Evolutionary conservation across 164 flowering plant species (phyloP).

Genomic region (Vitis amurensis): DNA sequence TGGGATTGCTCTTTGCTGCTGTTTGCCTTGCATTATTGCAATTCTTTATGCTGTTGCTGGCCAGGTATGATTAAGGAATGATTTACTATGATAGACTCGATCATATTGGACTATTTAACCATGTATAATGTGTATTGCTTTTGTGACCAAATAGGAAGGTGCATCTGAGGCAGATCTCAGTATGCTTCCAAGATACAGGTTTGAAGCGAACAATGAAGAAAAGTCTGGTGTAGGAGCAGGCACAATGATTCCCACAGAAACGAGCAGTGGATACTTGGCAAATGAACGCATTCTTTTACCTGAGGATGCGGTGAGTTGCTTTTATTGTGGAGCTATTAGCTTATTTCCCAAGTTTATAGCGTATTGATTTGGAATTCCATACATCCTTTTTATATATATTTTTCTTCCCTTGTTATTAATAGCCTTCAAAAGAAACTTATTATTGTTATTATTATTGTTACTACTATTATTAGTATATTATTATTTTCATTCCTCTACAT

Average conservation of each 20-base stretch:
- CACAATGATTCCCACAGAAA: constrained; percentile 61
- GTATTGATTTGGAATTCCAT: no score
- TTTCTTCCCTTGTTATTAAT: no score
- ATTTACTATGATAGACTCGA: background rate
- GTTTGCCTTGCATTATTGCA: constrained; percentile 98
- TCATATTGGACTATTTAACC: background rate
- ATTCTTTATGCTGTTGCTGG: constrained; percentile 96
- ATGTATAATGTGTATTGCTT: constrained; percentile 14
- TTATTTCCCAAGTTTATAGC: no score
- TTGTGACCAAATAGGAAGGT: constrained; percentile 69
- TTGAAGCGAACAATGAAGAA: constrained; percentile 43
- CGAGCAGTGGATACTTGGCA: constrained; percentile 52
- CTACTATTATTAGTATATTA: no score
- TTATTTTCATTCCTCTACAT: no score
- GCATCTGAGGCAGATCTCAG: constrained; percentile 94
- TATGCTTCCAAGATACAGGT: constrained; percentile 77
- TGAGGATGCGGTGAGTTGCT: constrained; percentile 85
- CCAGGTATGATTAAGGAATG: constrained; percentile 60
- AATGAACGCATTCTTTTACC: constrained; percentile 66
- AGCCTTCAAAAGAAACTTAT: no score
- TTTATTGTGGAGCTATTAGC: background rate
- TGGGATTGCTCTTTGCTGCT: constrained; percentile 97
- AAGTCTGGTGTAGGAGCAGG: constrained; percentile 69
- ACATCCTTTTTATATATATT: background rate
- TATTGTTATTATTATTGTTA: no score